Conservation (phyloP, 2,329 filamentous ascomycete genomes). For the Diaporthe eres region DNA sequence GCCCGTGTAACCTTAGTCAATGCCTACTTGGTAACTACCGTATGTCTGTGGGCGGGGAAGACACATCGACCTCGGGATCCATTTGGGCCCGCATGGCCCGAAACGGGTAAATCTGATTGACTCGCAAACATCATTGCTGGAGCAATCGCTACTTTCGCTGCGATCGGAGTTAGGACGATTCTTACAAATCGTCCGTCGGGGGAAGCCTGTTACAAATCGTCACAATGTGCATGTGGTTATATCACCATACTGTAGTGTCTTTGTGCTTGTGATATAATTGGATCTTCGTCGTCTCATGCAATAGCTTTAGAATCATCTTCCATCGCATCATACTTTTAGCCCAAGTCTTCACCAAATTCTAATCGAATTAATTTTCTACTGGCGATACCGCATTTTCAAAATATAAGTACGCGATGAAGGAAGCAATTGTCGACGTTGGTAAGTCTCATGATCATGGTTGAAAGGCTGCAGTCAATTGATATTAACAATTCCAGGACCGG, state of each 20-base stretch:
- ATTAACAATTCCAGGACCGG: slow-evolving; percentile 44
- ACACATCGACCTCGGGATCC: neutral
- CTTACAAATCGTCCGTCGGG: slow-evolving; percentile 12
- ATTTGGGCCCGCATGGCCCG: neutral
- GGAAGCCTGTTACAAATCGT: neutral
- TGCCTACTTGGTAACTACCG: neutral
- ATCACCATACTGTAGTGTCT: neutral
- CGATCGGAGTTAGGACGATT: neutral
- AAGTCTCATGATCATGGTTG: neutral
- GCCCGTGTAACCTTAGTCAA: neutral
- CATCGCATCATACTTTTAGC: neutral
- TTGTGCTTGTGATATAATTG: neutral
- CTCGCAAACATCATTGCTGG: neutral
- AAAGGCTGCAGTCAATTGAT: neutral
- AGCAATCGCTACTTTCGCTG: neutral
- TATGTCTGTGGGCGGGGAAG: neutral
- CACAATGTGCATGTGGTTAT: slow-evolving; percentile 2
- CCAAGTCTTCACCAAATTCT: neutral
- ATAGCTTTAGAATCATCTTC: neutral
- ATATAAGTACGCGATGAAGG: slow-evolving; percentile 22
- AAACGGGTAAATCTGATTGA: neutral
- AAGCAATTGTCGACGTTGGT: slow-evolving; percentile 35
- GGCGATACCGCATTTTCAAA: neutral
- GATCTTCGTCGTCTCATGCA: neutral
- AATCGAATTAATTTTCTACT: neutral